These are phyloP conservation scores for Coemansia guatemalensis DNA, from an alignment of 192 early-diverging fungal species.

Conservation along the genomic window DNA sequence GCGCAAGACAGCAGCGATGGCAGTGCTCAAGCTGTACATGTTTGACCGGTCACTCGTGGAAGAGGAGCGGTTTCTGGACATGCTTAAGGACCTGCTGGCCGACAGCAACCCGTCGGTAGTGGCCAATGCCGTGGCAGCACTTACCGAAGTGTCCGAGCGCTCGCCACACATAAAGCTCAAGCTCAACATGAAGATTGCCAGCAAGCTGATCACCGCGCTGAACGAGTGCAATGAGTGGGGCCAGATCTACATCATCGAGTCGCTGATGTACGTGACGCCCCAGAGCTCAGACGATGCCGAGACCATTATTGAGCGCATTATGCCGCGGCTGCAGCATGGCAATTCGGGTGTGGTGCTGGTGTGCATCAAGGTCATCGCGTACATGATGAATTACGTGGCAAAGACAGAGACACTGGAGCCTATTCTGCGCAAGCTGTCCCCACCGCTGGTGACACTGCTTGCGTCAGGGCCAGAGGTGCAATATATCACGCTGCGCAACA, in stretches of 20 bases:
- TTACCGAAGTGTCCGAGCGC: slow-evolving; percentile 92
- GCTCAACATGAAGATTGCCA: slow-evolving; percentile 83
- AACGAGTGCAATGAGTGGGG: slow-evolving; percentile 99
- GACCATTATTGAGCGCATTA: slow-evolving; percentile 84
- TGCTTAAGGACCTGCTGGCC: slow-evolving; percentile 78
- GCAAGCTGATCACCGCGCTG: slow-evolving; percentile 88
- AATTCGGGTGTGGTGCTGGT: slow-evolving; percentile 89
- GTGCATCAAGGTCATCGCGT: slow-evolving; percentile 86
- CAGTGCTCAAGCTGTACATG: slow-evolving; percentile 92
- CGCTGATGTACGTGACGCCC: slow-evolving; percentile 87
- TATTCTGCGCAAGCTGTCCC: slow-evolving; percentile 82
- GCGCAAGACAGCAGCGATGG: slow-evolving; percentile 91
- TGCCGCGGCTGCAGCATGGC: slow-evolving; percentile 90
- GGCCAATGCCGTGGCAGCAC: slow-evolving; percentile 90
- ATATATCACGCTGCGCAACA: slow-evolving; percentile 96
- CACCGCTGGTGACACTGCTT: slow-evolving; percentile 92
- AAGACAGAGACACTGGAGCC: slow-evolving; percentile 72
- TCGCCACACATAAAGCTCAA: slow-evolving; percentile 83
- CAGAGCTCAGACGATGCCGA: slow-evolving; percentile 88
- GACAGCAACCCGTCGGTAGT: slow-evolving; percentile 95
- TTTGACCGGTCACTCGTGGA: slow-evolving; percentile 83
- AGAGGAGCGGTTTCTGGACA: slow-evolving; percentile 86
- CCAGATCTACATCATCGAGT: slow-evolving; percentile 91
- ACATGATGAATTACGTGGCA: slow-evolving; percentile 92
- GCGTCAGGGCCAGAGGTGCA: slow-evolving; percentile 91